phyloP scores from a whole-genome alignment of 202 grass and related monocot genomes.

The Zoysia matrella region DNA sequence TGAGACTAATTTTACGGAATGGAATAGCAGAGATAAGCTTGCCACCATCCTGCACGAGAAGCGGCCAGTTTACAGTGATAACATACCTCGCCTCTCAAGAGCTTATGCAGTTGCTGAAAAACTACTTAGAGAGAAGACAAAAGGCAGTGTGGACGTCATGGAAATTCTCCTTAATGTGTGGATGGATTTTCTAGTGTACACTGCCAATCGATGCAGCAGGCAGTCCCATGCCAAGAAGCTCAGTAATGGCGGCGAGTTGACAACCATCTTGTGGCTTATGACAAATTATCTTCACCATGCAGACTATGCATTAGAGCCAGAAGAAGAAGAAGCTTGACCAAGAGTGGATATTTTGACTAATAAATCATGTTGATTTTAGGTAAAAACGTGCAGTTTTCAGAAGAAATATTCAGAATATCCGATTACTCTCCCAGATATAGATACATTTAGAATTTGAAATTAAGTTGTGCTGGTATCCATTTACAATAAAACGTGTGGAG shows the following conservation, averaged over 20 bases:
- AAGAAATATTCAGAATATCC: too few species aligned
- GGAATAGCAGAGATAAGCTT: neutral
- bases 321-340: too few species aligned
- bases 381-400: too few species aligned
- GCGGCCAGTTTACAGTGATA: neutral
- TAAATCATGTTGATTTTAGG: too few species aligned
- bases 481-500: too few species aligned
- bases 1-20: neutral
- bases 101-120: neutral
- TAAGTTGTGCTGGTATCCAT: too few species aligned
- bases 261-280: too few species aligned
- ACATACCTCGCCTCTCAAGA: neutral
- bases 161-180: neutral
- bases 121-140: neutral
- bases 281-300: too few species aligned
- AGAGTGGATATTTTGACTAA: too few species aligned
- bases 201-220: constrained; percentile 32
- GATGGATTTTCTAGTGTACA: constrained; percentile 18
- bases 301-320: too few species aligned
- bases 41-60: neutral
- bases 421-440: too few species aligned
- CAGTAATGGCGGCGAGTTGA: neutral
- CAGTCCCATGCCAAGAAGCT: constrained; percentile 25
- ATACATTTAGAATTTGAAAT: too few species aligned
- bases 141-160: neutral